These are phyloP conservation scores for Cladosporium sp. DNA, from an alignment of 2,329 filamentous ascomycete genomes.

Conservation along the genomic window DNA sequence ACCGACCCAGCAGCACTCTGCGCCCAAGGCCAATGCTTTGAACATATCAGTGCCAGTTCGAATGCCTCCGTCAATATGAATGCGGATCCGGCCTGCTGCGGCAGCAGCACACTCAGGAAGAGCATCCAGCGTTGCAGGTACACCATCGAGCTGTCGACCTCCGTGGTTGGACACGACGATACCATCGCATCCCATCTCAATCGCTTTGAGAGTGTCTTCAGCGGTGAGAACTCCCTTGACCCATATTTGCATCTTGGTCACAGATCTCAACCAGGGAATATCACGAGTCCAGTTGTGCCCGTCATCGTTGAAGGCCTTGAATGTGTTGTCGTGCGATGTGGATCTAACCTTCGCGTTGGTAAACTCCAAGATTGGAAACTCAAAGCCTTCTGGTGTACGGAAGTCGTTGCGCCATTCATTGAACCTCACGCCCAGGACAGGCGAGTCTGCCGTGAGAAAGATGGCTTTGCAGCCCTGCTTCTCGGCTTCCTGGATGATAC, in stretches of 20 bases:
- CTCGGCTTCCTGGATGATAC: conserved; percentile 35
- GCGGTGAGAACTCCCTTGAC: conserved; percentile 44
- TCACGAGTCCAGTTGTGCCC: conserved; percentile 37
- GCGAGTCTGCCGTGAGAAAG: conserved; percentile 57
- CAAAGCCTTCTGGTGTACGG: conserved; percentile 32
- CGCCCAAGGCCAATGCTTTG: conserved; percentile 57
- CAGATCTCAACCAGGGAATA: conserved; percentile 50
- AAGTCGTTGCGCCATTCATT: conserved; percentile 58
- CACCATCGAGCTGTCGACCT: conserved; percentile 18
- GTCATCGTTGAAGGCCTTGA: conserved; percentile 33
- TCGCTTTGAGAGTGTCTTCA: conserved; percentile 47
- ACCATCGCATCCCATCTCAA: conserved; percentile 62
- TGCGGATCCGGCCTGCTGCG: conserved; percentile 51
- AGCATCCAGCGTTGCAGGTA: conserved; percentile 14
- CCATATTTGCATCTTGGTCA: conserved; percentile 53
- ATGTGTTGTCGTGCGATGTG: conserved; percentile 33
- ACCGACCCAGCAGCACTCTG: conserved; percentile 52
- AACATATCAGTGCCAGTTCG: conserved; percentile 58
- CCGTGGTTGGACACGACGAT: conserved; percentile 64
- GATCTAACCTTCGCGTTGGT: conserved; percentile 29
- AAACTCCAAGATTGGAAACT: conserved; percentile 32
- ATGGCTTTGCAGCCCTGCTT: conserved; percentile 53
- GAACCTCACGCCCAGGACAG: conserved; percentile 54
- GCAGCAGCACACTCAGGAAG: conserved; percentile 43
- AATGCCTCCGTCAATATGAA: conserved; percentile 63